Evolutionary conservation across 495 filamentous ascomycete genomes (phyloP).

Genomic region (Aspergillus bertholletiae): DNA sequence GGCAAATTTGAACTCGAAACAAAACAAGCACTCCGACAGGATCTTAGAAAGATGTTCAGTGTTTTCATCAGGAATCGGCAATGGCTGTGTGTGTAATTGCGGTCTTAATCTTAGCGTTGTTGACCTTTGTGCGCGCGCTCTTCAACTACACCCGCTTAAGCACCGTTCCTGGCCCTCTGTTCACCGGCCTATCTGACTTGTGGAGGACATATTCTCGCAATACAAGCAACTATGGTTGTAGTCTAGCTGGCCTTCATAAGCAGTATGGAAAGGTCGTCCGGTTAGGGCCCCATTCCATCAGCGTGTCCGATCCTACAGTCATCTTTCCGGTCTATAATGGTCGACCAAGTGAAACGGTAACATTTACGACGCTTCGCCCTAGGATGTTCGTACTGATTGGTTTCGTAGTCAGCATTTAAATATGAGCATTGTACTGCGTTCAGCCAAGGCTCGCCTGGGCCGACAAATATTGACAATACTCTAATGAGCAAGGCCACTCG

Average conservation of each 20-base stretch:
- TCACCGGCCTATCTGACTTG: conserved; percentile 6
- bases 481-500: not conserved
- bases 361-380: not conserved
- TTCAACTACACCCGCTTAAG: conserved; percentile 16
- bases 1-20: not conserved
- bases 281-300: conserved; percentile 53
- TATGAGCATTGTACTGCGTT: not conserved
- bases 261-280: conserved; percentile 53
- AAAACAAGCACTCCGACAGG: not conserved
- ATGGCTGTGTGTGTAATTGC: conserved; percentile 10
- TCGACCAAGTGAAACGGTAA: not conserved
- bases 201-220: conserved; percentile 10
- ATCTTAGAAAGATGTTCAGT: not conserved
- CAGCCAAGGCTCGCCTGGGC: not conserved
- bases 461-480: not conserved
- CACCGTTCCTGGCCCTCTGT: conserved; percentile 15
- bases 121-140: conserved; percentile 4
- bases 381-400: not conserved
- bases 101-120: conserved; percentile 3
- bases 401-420: not conserved
- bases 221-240: conserved; percentile 4
- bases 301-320: conserved; percentile 39
- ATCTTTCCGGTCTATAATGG: conserved; percentile 18
- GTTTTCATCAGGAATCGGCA: not conserved
- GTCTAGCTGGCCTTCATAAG: conserved; percentile 34